These are phyloP conservation scores for Gentiana straminea DNA, from an alignment of 257 asterid species.

Conservation along the genomic window DNA sequence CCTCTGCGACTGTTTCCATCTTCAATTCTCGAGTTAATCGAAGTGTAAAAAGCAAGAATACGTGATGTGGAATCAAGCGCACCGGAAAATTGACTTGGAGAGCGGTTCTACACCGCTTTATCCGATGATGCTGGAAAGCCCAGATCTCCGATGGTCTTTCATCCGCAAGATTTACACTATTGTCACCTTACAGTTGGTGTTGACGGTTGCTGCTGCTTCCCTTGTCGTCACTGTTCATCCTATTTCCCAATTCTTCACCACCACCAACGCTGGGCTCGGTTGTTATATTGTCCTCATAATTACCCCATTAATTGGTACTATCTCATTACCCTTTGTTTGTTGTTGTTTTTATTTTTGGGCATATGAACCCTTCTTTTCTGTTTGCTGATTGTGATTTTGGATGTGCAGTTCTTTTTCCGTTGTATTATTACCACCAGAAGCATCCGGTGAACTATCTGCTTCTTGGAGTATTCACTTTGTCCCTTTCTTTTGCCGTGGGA, in stretches of 20 bases:
- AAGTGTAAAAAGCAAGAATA: not conserved
- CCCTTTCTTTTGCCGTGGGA: conserved; percentile 64
- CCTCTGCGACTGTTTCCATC: too few species aligned
- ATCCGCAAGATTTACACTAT: conserved; percentile 49
- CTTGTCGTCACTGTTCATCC: conserved; percentile 29
- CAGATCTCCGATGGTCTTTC: conserved; percentile 48
- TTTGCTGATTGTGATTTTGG: not conserved
- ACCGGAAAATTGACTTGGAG: conserved; percentile 44
- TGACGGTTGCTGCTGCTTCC: conserved; percentile 38
- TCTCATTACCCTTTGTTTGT: not conserved
- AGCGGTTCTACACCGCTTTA: conserved; percentile 25
- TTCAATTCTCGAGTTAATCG: too few species aligned
- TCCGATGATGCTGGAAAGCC: conserved; percentile 46
- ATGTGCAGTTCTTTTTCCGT: conserved; percentile 53
- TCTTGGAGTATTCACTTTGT: conserved; percentile 62
- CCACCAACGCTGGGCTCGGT: conserved; percentile 24
- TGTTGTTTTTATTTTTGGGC: not conserved
- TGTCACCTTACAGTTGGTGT: conserved; percentile 28
- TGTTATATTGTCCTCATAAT: conserved; percentile 20
- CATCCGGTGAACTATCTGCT: conserved; percentile 73
- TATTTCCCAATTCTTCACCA: conserved; percentile 25
- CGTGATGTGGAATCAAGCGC: conserved; percentile 22
- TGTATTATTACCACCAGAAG: conserved; percentile 60
- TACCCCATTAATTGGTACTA: conserved; percentile 25
- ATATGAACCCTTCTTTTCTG: not conserved